Conservation (phyloP, 1,284 basidiomycete genomes). For the Lentinula novae-zelandiae region DNA sequence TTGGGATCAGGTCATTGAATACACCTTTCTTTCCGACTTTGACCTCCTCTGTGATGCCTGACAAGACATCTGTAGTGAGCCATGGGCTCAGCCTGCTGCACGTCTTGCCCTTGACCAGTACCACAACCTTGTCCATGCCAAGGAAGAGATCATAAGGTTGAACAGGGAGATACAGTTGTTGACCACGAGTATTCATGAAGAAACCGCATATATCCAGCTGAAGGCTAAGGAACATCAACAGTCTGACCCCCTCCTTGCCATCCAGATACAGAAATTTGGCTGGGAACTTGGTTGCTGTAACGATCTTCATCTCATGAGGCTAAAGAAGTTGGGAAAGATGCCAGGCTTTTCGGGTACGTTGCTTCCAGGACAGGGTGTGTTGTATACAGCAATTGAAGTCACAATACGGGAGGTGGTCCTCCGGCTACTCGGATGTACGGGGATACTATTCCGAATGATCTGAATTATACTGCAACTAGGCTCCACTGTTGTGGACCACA, state of each 20-base stretch:
- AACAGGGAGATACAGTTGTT: slow-evolving; percentile 24
- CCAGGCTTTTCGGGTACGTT: not conserved
- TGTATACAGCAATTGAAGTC: not conserved
- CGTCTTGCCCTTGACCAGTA: slow-evolving; percentile 19
- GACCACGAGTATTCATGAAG: slow-evolving; percentile 22
- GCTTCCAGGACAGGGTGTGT: not conserved
- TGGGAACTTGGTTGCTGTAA: not conserved
- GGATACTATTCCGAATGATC: too few relatives aligned
- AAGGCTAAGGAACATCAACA: slow-evolving; percentile 2
- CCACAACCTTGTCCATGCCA: slow-evolving; percentile 23
- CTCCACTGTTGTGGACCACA: too few relatives aligned
- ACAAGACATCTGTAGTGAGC: slow-evolving; percentile 20
- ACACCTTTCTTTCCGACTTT: slow-evolving; percentile 24
- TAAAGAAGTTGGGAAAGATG: not conserved
- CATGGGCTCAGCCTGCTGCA: slow-evolving; percentile 21
- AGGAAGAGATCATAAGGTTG: slow-evolving; percentile 22
- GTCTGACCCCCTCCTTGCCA: not conserved
- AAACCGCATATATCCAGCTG: slow-evolving; percentile 5
- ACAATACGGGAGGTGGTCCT: not conserved
- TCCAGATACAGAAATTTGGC: not conserved
- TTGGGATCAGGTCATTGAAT: slow-evolving; percentile 21
- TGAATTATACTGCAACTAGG: too few relatives aligned
- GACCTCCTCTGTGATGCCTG: slow-evolving; percentile 23
- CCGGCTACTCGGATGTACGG: too few relatives aligned
- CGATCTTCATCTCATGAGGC: not conserved